Evolutionary conservation across 2,329 filamentous ascomycete genomes (phyloP), one percentile per base, ranked within the genome.

Genomic region (Bipolaris sorokiniana): DNA sequence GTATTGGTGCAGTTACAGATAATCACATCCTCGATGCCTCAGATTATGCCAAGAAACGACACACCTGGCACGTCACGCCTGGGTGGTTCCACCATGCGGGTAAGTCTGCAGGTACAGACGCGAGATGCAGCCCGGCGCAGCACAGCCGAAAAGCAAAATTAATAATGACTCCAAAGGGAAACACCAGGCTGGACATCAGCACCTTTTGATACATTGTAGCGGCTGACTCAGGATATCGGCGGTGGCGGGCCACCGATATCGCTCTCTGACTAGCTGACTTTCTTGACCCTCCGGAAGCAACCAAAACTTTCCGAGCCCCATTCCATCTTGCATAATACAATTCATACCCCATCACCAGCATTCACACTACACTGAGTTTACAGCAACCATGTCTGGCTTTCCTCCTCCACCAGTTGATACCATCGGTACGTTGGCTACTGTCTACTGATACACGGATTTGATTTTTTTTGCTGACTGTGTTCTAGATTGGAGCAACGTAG

Each of bases 401-500:
- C 92, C 92, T 64, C 91, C 92, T 28, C 86, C 89, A 10, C 89
- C 91, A 3, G 87, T 90, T 66, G 87, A 86, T 72, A 90, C 89
- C 63, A 94, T 96, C 80, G 85, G 83, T 85, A 77, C 44, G 77
- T 70, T 36, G 48, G 54, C 53, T 48, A 38, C 46, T 33, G 16
- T 26, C 33, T 9, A 26, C 6, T 31, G 15, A 34, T 31, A 44
- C 20, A 36, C 36, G 10, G 15, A 15, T 10, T 33, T 15, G 4
- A 15, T 20, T n/a, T 23, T 23, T 34, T 23, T 28, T 50, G 56
- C 62, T 66, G 41, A 68, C 54, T 52, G 34, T 41, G 36, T 49
- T 11, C 20, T 62, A 87, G 92, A 98, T 83, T 98, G 94, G 94
- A 86, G 85, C 76, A 90, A 97, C 71, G 87, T 98, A 64, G 94